These are phyloP conservation scores for Alliaria petiolata DNA, from an alignment of 345 rosid species.

Conservation along the genomic window DNA sequence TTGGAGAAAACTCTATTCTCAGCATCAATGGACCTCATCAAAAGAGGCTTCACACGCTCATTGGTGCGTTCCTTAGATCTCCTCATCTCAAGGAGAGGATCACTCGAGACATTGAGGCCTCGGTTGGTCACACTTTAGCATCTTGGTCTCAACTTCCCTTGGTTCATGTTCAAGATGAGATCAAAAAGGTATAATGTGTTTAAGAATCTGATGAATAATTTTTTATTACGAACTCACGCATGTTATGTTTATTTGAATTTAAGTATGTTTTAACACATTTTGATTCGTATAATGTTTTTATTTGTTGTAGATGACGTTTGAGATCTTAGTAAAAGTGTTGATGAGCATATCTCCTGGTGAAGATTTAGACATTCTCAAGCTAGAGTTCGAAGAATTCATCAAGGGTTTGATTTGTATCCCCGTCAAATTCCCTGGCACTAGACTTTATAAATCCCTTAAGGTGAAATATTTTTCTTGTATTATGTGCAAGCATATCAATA, in stretches of 20 bases:
- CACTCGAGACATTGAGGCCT: constrained; percentile 51
- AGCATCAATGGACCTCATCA: constrained; percentile 72
- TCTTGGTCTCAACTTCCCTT: constrained; percentile 56
- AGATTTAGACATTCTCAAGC: constrained; percentile 59
- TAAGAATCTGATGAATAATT: too few species aligned
- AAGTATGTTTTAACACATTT: background rate
- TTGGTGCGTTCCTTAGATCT: constrained; percentile 76
- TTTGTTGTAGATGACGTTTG: constrained; percentile 60
- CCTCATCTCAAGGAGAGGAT: constrained; percentile 66
- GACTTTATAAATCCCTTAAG: constrained; percentile 80
- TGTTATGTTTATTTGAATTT: background rate
- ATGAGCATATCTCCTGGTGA: constrained; percentile 66
- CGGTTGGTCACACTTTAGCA: constrained; percentile 47
- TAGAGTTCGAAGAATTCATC: constrained; percentile 78
- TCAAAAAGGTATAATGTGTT: constrained; percentile 55
- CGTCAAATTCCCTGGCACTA: constrained; percentile 83
- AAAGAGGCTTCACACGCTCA: constrained; percentile 66
- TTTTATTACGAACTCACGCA: background rate
- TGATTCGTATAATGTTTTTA: background rate
- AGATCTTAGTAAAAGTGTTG: constrained; percentile 65
- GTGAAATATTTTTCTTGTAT: constrained; percentile 27
- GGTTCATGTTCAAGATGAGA: constrained; percentile 64
- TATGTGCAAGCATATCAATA: background rate
- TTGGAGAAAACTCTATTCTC: constrained; percentile 78
- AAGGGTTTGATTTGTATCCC: constrained; percentile 93